phyloP scores from a whole-genome alignment of 345 rosid genomes.

The Citrus australasica region DNA sequence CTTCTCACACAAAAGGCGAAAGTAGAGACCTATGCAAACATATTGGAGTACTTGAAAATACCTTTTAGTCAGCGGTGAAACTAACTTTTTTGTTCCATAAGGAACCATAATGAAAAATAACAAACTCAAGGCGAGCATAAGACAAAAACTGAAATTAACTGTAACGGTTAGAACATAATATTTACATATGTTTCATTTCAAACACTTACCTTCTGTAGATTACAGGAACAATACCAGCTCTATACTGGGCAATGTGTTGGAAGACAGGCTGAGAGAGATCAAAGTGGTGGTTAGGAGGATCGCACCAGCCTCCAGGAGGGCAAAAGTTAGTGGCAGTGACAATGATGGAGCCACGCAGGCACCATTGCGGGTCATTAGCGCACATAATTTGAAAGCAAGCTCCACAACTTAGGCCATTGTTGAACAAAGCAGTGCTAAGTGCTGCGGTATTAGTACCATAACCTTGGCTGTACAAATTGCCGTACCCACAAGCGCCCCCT shows the following conservation, averaged over 20 bases:
- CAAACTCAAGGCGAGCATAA: no score
- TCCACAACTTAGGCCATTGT: conserved; percentile 67
- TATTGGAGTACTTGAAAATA: not conserved
- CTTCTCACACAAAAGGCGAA: not conserved
- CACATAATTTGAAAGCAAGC: conserved; percentile 61
- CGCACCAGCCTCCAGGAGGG: conserved; percentile 88
- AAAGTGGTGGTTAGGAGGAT: conserved; percentile 73
- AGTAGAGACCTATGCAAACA: not conserved
- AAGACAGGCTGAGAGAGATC: conserved; percentile 79
- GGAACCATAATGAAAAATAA: no score
- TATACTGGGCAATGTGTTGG: conserved; percentile 63
- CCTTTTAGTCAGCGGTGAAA: not conserved
- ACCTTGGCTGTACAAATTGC: conserved; percentile 66
- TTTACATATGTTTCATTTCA: no score
- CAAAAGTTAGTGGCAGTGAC: conserved; percentile 86
- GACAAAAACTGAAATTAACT: no score
- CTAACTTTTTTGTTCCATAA: no score
- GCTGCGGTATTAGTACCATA: conserved; percentile 75
- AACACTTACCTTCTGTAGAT: conserved; percentile 54
- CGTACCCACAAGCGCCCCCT: conserved; percentile 89
- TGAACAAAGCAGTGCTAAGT: conserved; percentile 61
- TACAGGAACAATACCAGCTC: conserved; percentile 73
- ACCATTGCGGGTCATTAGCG: conserved; percentile 72
- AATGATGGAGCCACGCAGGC: conserved; percentile 55
- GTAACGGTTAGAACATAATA: no score